phyloP scores from a whole-genome alignment of 169 alveolate species.

The Toxoplasma gondii region DNA sequence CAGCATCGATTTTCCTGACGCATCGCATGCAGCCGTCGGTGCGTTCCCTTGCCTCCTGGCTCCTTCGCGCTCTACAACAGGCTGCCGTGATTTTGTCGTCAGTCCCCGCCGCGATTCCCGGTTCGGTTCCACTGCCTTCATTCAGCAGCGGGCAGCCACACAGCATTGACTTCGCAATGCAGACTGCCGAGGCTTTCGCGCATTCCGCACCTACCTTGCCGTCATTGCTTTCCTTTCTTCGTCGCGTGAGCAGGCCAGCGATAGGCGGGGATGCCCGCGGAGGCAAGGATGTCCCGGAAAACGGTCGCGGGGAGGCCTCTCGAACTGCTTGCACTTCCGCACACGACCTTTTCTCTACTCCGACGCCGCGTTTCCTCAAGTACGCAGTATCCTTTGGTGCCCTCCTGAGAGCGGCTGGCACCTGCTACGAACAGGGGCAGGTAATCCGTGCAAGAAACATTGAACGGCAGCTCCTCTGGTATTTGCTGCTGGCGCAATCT shows the following conservation, averaged over 20 bases:
- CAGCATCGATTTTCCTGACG: background rate
- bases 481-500: background rate
- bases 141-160: background rate
- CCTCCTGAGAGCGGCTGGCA: background rate
- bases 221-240: background rate
- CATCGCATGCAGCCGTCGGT: background rate
- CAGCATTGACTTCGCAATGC: background rate
- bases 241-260: background rate
- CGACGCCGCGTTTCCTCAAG: background rate
- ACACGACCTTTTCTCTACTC: background rate
- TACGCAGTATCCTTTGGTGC: background rate
- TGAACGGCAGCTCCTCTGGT: background rate
- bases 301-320: background rate
- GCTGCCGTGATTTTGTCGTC: background rate
- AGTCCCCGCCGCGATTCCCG: background rate
- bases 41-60: background rate
- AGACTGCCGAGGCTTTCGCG: background rate
- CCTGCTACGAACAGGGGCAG: slow-evolving; percentile 11
- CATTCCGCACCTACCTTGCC: background rate
- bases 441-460: slow-evolving; percentile 2
- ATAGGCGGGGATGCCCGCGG: background rate
- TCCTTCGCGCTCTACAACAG: background rate
- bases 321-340: background rate
- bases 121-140: background rate
- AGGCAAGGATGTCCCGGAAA: background rate